Conservation (phyloP, 257 asterid genomes). For the Petunia axillaris region DNA sequence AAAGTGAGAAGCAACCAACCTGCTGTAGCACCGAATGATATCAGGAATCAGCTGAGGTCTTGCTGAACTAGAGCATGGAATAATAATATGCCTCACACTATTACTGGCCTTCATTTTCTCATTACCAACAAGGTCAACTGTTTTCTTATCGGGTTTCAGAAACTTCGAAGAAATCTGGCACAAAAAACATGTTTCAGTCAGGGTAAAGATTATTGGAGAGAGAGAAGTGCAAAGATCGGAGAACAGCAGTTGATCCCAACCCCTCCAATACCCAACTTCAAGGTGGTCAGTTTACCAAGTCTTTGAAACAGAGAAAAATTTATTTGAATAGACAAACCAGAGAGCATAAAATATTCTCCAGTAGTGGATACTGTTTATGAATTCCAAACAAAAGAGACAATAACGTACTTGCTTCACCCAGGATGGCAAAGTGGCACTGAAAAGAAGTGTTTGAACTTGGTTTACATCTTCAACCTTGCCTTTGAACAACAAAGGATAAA, state of each 20-base stretch:
- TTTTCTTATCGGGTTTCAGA: slow-evolving; percentile 77
- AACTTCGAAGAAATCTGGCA: slow-evolving; percentile 72
- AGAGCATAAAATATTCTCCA: not conserved
- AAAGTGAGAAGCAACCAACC: slow-evolving; percentile 53
- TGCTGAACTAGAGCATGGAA: slow-evolving; percentile 89
- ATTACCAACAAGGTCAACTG: slow-evolving; percentile 93
- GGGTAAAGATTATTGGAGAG: not conserved
- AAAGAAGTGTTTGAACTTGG: slow-evolving; percentile 92
- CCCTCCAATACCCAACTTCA: slow-evolving; percentile 3
- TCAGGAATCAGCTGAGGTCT: slow-evolving; percentile 94
- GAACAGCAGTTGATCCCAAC: not conserved
- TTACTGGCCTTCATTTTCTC: slow-evolving; percentile 97
- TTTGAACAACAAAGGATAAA: slow-evolving; percentile 25
- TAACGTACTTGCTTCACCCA: slow-evolving; percentile 82
- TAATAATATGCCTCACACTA: slow-evolving; percentile 82
- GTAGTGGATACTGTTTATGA: not conserved
- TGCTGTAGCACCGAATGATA: slow-evolving; percentile 87
- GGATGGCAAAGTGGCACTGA: slow-evolving; percentile 89
- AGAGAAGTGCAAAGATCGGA: not conserved
- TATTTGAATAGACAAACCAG: not conserved
- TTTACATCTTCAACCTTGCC: slow-evolving; percentile 87
- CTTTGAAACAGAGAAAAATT: not conserved
- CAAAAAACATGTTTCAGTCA: slow-evolving; percentile 32
- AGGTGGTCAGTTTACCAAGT: not conserved
- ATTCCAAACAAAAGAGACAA: not conserved